Base-by-base conservation (phyloP, 176 grass and related monocot species). In the Musa itinerans region DNA sequence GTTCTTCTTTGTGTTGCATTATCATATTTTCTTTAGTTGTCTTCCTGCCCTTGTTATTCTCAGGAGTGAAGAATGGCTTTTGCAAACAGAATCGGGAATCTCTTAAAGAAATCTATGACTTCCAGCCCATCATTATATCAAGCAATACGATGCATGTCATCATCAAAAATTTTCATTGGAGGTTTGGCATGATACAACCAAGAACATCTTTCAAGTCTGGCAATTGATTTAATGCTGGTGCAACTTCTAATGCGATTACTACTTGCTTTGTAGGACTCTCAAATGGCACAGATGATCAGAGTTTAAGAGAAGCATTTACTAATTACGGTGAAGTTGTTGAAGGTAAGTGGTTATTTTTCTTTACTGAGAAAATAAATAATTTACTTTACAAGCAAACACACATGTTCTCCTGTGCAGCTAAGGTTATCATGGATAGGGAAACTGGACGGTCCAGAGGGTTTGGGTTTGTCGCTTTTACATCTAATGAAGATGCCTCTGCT, bases 121-220 rank as follows among this genome's bases (percentile, higher is more conserved):
- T 84, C 82, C 17, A 89, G 71, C 78, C 69, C 73, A 43, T 88
- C 84, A 50, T 71, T 98, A 21, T 76, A 85, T 74, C 88, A 87
- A 81, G 77, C 82, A 78, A 83, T 98, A 65, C 76, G 90, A 77
- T 94, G 86, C 88, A 93, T 93, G 90, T 98, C 90, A 67, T 92
- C 92, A 61, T 98, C 95, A 3, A 98, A 93, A 84, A 49, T 98
- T 77, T 98, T 87, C 63, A 57, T 98, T 80, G 90, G 78, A 87
- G 95, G 95, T 98, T 68, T 82, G 57, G 7, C 17, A 50, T 63
- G 13, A 76, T 11, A 43, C 1, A 25, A 12, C 10, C 9, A 16
- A 34, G 8, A 27, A 2, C 34, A 43, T 10, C 22, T 74, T 29
- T 57, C 9, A 12, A 53, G 4, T 2, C 15, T 26, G 3, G 21